phyloP scores from a whole-genome alignment of 2,329 filamentous ascomycete species.

The Juglanconis oblonga region DNA sequence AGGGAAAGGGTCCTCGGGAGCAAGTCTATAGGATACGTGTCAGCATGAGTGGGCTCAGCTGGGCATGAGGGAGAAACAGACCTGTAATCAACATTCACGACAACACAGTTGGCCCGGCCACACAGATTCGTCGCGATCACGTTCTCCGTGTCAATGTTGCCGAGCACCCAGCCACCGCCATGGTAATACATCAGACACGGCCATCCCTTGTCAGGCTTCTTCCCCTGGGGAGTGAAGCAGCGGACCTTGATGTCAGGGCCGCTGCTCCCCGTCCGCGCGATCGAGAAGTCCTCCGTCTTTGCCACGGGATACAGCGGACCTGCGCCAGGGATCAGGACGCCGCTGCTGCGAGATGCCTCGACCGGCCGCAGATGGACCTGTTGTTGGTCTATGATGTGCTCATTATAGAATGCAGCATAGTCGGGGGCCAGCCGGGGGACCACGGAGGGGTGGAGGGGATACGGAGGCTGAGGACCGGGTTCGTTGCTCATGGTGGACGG shows the following conservation, averaged over 20 bases:
- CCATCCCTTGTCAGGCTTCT: conserved; percentile 45
- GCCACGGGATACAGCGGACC: conserved; percentile 47
- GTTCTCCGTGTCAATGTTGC: conserved; percentile 57
- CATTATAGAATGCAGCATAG: conserved; percentile 52
- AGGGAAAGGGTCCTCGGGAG: conserved; percentile 55
- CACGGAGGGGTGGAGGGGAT: conserved; percentile 47
- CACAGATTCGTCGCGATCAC: conserved; percentile 54
- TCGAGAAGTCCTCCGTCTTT: conserved; percentile 40
- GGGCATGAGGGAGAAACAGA: not conserved
- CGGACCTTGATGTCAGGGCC: conserved; percentile 47
- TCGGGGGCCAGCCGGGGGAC: conserved; percentile 44
- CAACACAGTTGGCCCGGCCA: conserved; percentile 45
- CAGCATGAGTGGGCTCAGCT: not conserved
- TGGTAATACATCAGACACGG: conserved; percentile 56
- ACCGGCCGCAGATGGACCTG: conserved; percentile 55
- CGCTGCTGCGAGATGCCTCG: conserved; percentile 46
- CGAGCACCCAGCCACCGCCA: conserved; percentile 58
- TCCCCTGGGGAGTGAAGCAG: conserved; percentile 47
- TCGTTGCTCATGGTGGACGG: conserved; percentile 3
- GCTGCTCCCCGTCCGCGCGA: conserved; percentile 40
- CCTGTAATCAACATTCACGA: conserved; percentile 56
- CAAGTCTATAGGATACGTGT: conserved; percentile 36
- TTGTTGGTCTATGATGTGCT: conserved; percentile 46
- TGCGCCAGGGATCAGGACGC: conserved; percentile 49
- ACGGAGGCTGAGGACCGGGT: conserved; percentile 24